Base-by-base conservation (phyloP, 169 alveolate species). In the Amoebophrya sp. region DNA sequence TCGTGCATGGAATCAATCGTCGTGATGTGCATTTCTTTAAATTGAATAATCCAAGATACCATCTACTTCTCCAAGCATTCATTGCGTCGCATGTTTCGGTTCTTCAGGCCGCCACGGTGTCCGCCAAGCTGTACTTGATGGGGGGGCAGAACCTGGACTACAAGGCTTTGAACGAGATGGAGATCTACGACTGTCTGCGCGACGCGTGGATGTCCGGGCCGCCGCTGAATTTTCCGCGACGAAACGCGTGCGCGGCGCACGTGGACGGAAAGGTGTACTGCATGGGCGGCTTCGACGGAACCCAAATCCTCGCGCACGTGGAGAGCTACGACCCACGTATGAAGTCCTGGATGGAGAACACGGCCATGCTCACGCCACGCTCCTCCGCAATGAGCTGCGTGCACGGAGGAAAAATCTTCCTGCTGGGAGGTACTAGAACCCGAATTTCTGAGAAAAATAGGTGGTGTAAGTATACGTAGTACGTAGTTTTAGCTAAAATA, bases 231-330 rank as follows among this genome's bases (percentile, higher is more conserved):
- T 92, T 94, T 31, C 97, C 98, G 16, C 90, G 98, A 89, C 91
- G 98, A 58, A 96, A 96, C 94, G 94, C 93, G 58, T 94, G 95
- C 88, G 97, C 97, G 23, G 92, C 93, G 43, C 88, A 58, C 78
- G 78, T 58, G 26, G 78, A 58, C 78, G 78, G 78, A 23, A 58
- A n/a, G 23, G 34, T 58, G 34, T 58, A 58, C 78, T 2, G 90
- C 41, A 94, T 96, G 29, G 98, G 98, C 38, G 98, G 98, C 10
- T 96, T 95, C 89, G 97, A 96, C 89, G 98, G 98, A 0, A 58
- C 92, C 4, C 58, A 92, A 29, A 95, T 96, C 26, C 91, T 96
- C 69, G 93, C 95, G 26, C 90, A 94, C 88, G 98, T 96, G 34
- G 98, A 96, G 91, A 90, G 89, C 58, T 89, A 42, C 93, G 98